Percentiles rank a stretch among this genome's conserved stretches.
Conservation (phyloP, 1,284 basidiomycete species). For the Cutaneotrichosporon sp. region DNA sequence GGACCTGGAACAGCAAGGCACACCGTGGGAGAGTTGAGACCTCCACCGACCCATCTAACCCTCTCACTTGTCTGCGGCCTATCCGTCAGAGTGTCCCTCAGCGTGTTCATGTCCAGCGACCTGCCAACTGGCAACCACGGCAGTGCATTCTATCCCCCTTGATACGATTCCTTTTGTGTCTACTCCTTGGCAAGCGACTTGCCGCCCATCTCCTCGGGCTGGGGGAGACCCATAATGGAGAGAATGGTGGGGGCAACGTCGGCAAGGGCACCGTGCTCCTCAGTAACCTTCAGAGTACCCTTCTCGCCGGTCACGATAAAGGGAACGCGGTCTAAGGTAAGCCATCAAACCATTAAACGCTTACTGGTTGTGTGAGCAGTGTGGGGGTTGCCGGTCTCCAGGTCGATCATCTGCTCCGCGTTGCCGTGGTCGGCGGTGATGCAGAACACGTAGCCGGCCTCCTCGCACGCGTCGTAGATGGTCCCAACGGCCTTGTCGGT, state of each 20-base stretch:
- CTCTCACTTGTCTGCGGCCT: too few species aligned
- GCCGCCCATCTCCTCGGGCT: slow-evolving; percentile 38
- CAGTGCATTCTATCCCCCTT: neutral
- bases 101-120: too few species aligned
- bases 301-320: slow-evolving; percentile 72
- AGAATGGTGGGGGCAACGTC: slow-evolving; percentile 86
- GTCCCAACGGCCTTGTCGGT: slow-evolving; percentile 85
- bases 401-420: slow-evolving; percentile 79
- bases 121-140: neutral
- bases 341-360: slow-evolving; percentile 6
- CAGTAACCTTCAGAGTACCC: slow-evolving; percentile 58
- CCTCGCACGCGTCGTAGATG: slow-evolving; percentile 77
- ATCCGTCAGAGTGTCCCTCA: too few species aligned
- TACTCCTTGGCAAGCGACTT: slow-evolving; percentile 21
- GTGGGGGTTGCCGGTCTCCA: slow-evolving; percentile 76
- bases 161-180: neutral
- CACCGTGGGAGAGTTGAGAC: slow-evolving; percentile 2
- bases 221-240: slow-evolving; percentile 63
- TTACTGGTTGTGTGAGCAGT: slow-evolving; percentile 55
- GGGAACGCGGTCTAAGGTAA: slow-evolving; percentile 76
- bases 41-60: neutral
- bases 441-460: slow-evolving; percentile 78
- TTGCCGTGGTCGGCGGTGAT: slow-evolving; percentile 93
- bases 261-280: slow-evolving; percentile 68
- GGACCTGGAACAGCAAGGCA: too few species aligned